Percentiles rank a stretch among this genome's conserved stretches.
phyloP scores from a whole-genome alignment of 352 stramenopile species.

The Phytophthora ohioensis region DNA sequence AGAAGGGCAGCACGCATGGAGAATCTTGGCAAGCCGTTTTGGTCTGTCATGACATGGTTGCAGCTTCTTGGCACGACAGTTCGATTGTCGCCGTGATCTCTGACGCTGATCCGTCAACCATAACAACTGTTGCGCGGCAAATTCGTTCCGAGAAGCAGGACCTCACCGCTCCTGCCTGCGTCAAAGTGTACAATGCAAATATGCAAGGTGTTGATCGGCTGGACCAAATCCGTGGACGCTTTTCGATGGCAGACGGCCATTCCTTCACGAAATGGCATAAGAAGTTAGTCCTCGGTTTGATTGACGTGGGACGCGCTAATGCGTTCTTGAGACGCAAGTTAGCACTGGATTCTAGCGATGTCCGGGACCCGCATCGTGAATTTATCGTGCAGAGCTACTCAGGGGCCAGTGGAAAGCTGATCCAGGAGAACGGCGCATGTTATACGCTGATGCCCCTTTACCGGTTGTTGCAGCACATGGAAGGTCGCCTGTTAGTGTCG shows the following conservation, averaged over 20 bases:
- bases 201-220: slow-evolving; percentile 45
- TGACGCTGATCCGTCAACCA: slow-evolving; percentile 27
- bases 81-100: slow-evolving; percentile 27
- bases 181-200: slow-evolving; percentile 40
- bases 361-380: slow-evolving; percentile 2
- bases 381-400: neutral
- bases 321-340: slow-evolving; percentile 25
- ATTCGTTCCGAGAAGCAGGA: slow-evolving; percentile 7
- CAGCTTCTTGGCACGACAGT: slow-evolving; percentile 39
- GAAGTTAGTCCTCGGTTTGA: slow-evolving; percentile 28
- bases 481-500: neutral
- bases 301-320: slow-evolving; percentile 41
- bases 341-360: neutral
- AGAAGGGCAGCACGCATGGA: slow-evolving; percentile 9
- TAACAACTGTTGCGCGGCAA: slow-evolving; percentile 23
- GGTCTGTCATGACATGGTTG: slow-evolving; percentile 17
- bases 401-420: slow-evolving; percentile 5
- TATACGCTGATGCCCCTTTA: neutral
- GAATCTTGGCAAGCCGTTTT: slow-evolving; percentile 28
- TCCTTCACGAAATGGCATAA: slow-evolving; percentile 48
- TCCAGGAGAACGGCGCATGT: slow-evolving; percentile 5
- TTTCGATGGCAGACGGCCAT: slow-evolving; percentile 41
- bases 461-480: neutral
- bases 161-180: slow-evolving; percentile 31
- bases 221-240: slow-evolving; percentile 38